Base-by-base conservation (phyloP, 2,329 filamentous ascomycete species). In the Aspergillus quadricinctus region DNA sequence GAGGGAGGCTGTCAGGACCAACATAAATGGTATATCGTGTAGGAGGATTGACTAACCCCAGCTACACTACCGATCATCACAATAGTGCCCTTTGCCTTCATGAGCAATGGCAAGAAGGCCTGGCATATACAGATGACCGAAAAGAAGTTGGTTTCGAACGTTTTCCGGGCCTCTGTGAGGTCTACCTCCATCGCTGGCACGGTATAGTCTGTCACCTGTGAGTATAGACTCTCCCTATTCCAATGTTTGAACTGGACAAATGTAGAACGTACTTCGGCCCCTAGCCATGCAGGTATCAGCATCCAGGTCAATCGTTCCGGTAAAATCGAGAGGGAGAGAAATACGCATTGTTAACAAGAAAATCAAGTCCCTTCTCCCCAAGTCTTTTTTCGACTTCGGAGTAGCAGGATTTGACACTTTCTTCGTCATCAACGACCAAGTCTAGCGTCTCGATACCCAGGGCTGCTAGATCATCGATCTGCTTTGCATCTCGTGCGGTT, bases 281-380 rank as follows among this genome's bases (percentile, higher is more conserved):
- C 70, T 67, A 41, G 35, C 27, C 14, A 48, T 21, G 40, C 10
- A 46, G 11, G 17, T 49, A 49, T 64, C 40, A 64, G 50, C 46
- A 49, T 50, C n/a, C 35, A 4, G n/a, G 29, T 11, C 35, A n/a
- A 46, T 7, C n/a, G 23, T 54, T 46, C 53, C 50, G 17, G 14
- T 14, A 7, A 35, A 37, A 2, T 41, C 48, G 27, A 23, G 27
- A 8, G 29, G 11, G 4, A 52, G 49, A 4, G 27, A 19, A 69
- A 72, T 67, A 75, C 55, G 83, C 83, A 71, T 85, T 85, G 66
- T 85, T 85, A 63, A 84, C 79, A 11, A 85, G 72, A 61, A 80
- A 78, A 62, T 84, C 78, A n/a, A 85, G 73, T 3, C 74, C 74
- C 49, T 75, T 78, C 21, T 77, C 78, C 8, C 70, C 71, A 0